A percentile compares a stretch with the other conserved stretches of the same genome.
phyloP scores from a whole-genome alignment of 176 grass and related monocot species.

The Guadua angustifolia region DNA sequence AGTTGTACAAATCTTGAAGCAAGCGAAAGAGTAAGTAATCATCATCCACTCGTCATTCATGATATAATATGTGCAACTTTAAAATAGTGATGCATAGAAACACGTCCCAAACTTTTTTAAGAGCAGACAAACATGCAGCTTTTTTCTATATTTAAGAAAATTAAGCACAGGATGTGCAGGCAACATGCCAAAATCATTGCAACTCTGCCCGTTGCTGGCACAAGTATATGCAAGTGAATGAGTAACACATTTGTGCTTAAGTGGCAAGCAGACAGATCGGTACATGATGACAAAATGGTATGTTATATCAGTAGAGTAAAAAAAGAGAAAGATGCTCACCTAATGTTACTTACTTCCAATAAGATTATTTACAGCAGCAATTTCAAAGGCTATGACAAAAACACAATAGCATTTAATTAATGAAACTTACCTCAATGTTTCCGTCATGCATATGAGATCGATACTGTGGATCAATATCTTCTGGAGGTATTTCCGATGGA shows the following conservation, averaged over 20 bases:
- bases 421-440: conserved; percentile 48
- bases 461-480: conserved; percentile 39
- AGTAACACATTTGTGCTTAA: not conserved
- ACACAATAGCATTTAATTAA: conserved; percentile 7
- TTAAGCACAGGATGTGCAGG: not conserved
- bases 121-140: conserved; percentile 6
- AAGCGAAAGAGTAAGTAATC: too few species aligned
- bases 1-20: too few species aligned
- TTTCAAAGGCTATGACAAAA: conserved; percentile 26
- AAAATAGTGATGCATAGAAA: too few species aligned
- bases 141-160: conserved; percentile 27
- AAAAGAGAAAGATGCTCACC: not conserved
- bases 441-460: conserved; percentile 34
- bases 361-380: conserved; percentile 30
- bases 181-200: conserved; percentile 10
- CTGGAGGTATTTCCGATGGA: conserved; percentile 31
- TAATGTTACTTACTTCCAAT: not conserved
- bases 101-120: not conserved
- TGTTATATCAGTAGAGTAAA: conserved; percentile 7
- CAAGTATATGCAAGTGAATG: not conserved
- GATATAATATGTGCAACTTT: too few species aligned
- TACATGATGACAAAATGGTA: conserved; percentile 17
- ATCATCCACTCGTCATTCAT: too few species aligned
- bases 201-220: not conserved
- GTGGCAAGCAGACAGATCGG: not conserved